A percentile compares a stretch with the other conserved stretches of the same genome.
Evolutionary conservation across 805 yeast genomes (phyloP).

Genomic region (Metschnikowia colocasiae): DNA sequence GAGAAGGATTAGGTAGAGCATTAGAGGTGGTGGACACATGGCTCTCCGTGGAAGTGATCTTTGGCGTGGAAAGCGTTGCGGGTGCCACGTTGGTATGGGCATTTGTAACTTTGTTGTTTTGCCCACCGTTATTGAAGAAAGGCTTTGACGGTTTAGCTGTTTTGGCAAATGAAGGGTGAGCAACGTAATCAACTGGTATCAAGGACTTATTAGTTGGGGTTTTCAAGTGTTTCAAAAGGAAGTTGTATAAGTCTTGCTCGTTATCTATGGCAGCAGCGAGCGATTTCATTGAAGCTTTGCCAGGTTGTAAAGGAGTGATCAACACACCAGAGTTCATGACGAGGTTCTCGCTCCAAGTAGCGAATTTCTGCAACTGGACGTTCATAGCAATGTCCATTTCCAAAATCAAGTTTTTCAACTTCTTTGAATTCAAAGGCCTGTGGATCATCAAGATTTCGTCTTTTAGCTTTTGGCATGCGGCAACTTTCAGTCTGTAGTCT

Average conservation of each 20-base stretch:
- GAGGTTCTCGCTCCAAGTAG: slow-evolving; percentile 81
- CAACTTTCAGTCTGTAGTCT: slow-evolving; percentile 78
- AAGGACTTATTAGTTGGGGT: slow-evolving; percentile 41
- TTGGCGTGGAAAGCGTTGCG: neutral
- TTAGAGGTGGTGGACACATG: neutral
- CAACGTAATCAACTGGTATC: slow-evolving; percentile 65
- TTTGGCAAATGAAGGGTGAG: slow-evolving; percentile 60
- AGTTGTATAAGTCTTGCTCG: slow-evolving; percentile 76
- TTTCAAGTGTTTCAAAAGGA: slow-evolving; percentile 48
- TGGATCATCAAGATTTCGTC: slow-evolving; percentile 66
- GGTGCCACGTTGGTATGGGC: slow-evolving; percentile 1
- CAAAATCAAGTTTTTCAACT: slow-evolving; percentile 69
- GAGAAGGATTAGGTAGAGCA: neutral
- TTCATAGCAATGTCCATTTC: slow-evolving; percentile 89
- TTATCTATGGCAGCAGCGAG: slow-evolving; percentile 76
- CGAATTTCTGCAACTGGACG: slow-evolving; percentile 82
- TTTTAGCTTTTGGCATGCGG: slow-evolving; percentile 66
- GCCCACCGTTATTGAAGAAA: slow-evolving; percentile 21
- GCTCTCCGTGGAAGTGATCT: neutral
- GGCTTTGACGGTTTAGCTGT: slow-evolving; percentile 31
- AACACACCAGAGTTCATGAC: slow-evolving; percentile 82
- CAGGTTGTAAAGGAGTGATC: slow-evolving; percentile 63
- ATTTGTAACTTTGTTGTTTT: neutral
- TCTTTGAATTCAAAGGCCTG: slow-evolving; percentile 73
- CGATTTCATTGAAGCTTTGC: slow-evolving; percentile 64